These are phyloP conservation scores for Arxiozyma slooffiae DNA, from an alignment of 1,139 yeast species.

Conservation along the genomic window DNA sequence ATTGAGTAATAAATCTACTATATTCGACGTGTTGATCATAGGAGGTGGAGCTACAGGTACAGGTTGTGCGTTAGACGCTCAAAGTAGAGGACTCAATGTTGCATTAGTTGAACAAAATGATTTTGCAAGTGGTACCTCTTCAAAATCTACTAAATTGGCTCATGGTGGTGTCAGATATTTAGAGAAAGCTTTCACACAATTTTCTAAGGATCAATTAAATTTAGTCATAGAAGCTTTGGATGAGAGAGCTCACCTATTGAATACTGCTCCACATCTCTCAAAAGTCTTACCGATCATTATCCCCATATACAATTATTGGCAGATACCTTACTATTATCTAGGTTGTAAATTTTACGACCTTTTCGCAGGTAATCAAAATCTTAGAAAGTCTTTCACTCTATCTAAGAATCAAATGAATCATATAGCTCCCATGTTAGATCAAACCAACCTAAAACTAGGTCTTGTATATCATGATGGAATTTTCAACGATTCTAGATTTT, in stretches of 20 bases:
- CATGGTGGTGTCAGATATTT: constrained; percentile 95
- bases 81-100: constrained; percentile 81
- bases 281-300: constrained; percentile 85
- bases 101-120: constrained; percentile 80
- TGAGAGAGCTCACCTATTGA: constrained; percentile 81
- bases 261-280: constrained; percentile 89
- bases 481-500: constrained; percentile 88
- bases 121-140: constrained; percentile 86
- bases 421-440: constrained; percentile 82
- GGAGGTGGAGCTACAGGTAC: constrained; percentile 98
- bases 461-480: constrained; percentile 92
- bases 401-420: constrained; percentile 59
- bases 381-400: constrained; percentile 68
- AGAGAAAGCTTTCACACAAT: constrained; percentile 85
- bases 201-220: constrained; percentile 84
- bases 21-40: constrained; percentile 71
- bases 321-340: constrained; percentile 83
- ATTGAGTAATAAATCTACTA: constrained; percentile 32
- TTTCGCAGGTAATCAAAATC: constrained; percentile 83
- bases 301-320: constrained; percentile 94
- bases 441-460: constrained; percentile 73
- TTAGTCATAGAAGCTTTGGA: constrained; percentile 88
- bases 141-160: constrained; percentile 93
- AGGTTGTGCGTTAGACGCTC: constrained; percentile 88
- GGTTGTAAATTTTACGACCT: constrained; percentile 91